A percentile compares a stretch with the other conserved stretches of the same genome.
Evolutionary conservation across 1,284 basidiomycete species (phyloP).

Genomic region (Salmacisia buchloeana): DNA sequence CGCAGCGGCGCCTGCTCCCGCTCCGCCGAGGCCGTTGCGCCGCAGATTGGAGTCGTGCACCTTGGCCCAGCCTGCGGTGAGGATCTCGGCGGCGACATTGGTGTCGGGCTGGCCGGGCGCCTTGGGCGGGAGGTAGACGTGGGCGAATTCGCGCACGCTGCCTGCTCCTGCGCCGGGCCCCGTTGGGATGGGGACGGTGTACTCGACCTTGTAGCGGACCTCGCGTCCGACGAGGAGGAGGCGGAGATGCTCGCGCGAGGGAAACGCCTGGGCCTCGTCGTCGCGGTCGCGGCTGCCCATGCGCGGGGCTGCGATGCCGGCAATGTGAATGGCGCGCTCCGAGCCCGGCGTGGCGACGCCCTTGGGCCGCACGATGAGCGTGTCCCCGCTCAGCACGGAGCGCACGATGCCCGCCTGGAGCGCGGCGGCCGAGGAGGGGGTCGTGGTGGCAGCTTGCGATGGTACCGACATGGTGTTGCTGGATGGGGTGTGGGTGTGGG

Average conservation of each 20-base stretch:
- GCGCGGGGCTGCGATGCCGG: slow-evolving; percentile 41
- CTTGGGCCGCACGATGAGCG: slow-evolving; percentile 39
- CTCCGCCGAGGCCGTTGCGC: slow-evolving; percentile 14
- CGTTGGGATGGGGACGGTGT: slow-evolving; percentile 59
- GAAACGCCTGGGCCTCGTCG: slow-evolving; percentile 71
- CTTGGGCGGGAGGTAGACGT: slow-evolving; percentile 42
- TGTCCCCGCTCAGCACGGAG: slow-evolving; percentile 38
- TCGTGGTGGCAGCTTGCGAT: not conserved
- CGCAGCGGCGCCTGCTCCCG: not conserved
- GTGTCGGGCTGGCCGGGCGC: slow-evolving; percentile 35
- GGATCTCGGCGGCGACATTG: slow-evolving; percentile 62
- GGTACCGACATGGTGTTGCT: no score
- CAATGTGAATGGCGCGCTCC: slow-evolving; percentile 36
- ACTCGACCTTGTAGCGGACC: slow-evolving; percentile 69
- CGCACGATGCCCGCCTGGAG: slow-evolving; percentile 44
- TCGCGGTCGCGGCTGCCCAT: slow-evolving; percentile 40
- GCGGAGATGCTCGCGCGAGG: slow-evolving; percentile 86
- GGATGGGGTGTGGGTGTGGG: no score
- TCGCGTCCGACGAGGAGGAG: slow-evolving; percentile 80
- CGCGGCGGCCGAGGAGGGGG: slow-evolving; percentile 15
- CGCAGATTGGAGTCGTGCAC: slow-evolving; percentile 70
- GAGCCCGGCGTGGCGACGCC: slow-evolving; percentile 34
- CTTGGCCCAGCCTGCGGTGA: slow-evolving; percentile 84
- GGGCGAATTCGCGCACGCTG: slow-evolving; percentile 31
- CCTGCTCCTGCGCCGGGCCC: not conserved